Evolutionary conservation across 2,329 filamentous ascomycete genomes (phyloP).

Genomic region (Pseudopyricularia cyperi): DNA sequence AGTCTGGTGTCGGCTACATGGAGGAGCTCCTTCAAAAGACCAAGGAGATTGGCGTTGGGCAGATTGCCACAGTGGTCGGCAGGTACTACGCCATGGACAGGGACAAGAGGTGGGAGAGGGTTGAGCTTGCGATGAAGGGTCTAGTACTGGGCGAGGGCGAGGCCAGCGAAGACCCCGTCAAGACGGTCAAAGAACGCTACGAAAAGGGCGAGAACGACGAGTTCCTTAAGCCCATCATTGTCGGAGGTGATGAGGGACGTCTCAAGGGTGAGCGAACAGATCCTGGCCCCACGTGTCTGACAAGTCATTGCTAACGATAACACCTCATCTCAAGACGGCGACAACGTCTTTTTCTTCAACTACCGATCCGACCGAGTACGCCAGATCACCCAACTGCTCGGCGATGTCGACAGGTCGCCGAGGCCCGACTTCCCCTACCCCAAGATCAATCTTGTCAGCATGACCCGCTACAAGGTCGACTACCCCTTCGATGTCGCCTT

Average conservation of each 20-base stretch:
- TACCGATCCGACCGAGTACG: constrained; percentile 96
- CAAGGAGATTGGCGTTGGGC: constrained; percentile 73
- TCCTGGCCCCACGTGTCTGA: background rate
- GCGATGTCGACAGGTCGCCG: constrained; percentile 82
- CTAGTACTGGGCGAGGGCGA: constrained; percentile 80
- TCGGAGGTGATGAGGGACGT: constrained; percentile 73
- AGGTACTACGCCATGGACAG: constrained; percentile 99
- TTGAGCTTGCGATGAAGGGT: constrained; percentile 82
- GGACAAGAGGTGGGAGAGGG: constrained; percentile 96
- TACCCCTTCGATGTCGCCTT: constrained; percentile 90
- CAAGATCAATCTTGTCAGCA: constrained; percentile 83
- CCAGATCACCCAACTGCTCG: constrained; percentile 89
- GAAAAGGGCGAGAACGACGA: constrained; percentile 84
- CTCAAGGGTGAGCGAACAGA: constrained; percentile 59
- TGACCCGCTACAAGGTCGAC: constrained; percentile 97
- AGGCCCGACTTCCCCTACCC: constrained; percentile 87
- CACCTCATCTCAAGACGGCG: constrained; percentile 48
- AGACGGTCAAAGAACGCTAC: constrained; percentile 79
- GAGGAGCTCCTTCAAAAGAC: constrained; percentile 68
- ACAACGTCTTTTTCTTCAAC: constrained; percentile 99
- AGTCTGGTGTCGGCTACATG: constrained; percentile 81
- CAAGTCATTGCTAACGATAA: constrained; percentile 4
- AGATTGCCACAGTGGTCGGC: constrained; percentile 86
- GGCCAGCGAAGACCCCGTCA: constrained; percentile 68
- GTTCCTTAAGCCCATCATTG: constrained; percentile 95